phyloP scores from a whole-genome alignment of 2,329 filamentous ascomycete species.

The Scedosporium boydii region DNA sequence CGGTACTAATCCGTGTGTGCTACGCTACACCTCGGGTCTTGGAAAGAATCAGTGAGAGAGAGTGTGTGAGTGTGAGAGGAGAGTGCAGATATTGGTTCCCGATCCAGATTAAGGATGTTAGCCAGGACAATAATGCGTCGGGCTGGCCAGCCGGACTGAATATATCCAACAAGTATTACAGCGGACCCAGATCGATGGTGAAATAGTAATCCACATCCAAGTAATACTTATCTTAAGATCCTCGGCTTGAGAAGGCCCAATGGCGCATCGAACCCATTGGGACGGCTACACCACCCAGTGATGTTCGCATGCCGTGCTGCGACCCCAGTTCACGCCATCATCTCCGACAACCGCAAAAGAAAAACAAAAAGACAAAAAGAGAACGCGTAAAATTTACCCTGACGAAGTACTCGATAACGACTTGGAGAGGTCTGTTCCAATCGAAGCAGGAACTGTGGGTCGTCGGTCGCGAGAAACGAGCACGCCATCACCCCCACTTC shows the following conservation, averaged over 20 bases:
- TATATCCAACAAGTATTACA: too few species aligned
- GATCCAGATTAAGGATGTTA: too few species aligned
- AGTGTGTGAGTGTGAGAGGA: too few species aligned
- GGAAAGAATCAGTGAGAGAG: background rate
- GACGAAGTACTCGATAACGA: background rate
- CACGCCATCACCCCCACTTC: slow-evolving; percentile 2
- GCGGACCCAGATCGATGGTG: background rate
- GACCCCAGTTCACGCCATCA: background rate
- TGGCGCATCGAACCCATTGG: background rate
- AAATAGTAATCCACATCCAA: background rate
- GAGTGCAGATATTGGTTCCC: too few species aligned
- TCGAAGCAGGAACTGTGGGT: background rate
- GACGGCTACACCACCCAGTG: too few species aligned
- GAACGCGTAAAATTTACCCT: too few species aligned
- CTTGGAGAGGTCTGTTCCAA: too few species aligned
- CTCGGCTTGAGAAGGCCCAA: background rate
- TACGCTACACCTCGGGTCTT: background rate
- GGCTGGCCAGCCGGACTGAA: too few species aligned
- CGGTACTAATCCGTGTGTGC: background rate
- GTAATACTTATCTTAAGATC: background rate
- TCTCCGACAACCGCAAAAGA: background rate
- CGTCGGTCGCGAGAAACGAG: background rate
- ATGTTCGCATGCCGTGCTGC: background rate
- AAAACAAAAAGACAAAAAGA: background rate
- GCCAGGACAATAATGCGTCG: too few species aligned